Evolutionary conservation across 2,329 filamentous ascomycete genomes (phyloP), one percentile per base, ranked within the genome.

Genomic region (Elsinoe batatas): DNA sequence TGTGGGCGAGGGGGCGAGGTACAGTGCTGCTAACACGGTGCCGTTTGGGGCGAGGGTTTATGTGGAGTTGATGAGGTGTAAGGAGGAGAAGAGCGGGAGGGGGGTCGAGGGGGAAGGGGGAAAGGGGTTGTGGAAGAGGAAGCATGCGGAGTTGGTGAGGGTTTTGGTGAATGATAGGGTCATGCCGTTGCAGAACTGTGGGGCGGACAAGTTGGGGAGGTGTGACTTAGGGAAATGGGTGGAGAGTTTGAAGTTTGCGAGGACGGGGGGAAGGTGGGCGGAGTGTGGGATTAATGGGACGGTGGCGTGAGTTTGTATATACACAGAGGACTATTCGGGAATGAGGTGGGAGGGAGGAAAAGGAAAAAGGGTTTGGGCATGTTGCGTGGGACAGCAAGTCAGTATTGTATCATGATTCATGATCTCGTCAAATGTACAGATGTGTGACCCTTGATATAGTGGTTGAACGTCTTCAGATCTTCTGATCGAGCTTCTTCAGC

Each of bases 121-220:
- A 68, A 66, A 67, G 1, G 73, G 67, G 13, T 67, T 71, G 15
- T 60, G 70, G 1, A 44, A 40, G 35, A 35, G 40, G 30, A 46
- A 46, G 26, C 17, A 30, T 5, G 81, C 88, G 64, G 86, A 93
- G 68, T 74, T 85, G 53, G 87, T 96, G 10, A 79, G 91, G 36
- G 76, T 94, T 3, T 71, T 96, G 58, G 74, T 96, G 35, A 95
- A 96, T 69, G 89, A 94, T 65, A 79, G 88, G 20, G 88, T 95
- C 1, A 75, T 91, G 57, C 81, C 83, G 10, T 69, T 95, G 56
- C 73, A 79, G 61, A 82, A 78, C 49, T 96, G 91, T 68, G 77
- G 76, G 10, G 83, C 77, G 3, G 89, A 95, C 69, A 64, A 69
- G 49, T 69, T 84, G 53, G 90, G 90, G 1, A 76, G 86, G 30